Evolutionary conservation across 2,329 filamentous ascomycete genomes (phyloP), one percentile per base, ranked within the genome.

Genomic region (Botrytis aclada): DNA sequence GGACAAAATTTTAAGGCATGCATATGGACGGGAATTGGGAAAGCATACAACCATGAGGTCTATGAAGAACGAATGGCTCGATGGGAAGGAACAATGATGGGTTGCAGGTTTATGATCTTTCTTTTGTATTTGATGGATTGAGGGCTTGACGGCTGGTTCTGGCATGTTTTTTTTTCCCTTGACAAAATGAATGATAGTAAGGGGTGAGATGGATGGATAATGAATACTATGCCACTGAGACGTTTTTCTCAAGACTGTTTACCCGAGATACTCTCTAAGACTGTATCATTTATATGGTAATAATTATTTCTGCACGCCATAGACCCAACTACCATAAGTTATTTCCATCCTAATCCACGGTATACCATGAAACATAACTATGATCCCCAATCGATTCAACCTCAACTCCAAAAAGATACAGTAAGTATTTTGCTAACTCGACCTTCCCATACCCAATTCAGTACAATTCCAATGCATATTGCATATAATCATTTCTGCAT

Each of bases 401-500:
- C 12, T 34, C 34, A 47, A 54, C 64, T 51, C 47, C 34, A 54
- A n/a, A 25, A 29, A 54, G 14, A 25, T 56, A n/a, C 34, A 56
- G 14, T 25, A 56, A 41, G 34, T n/a, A 29, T 51, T 67, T 54
- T 41, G 45, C 41, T n/a, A 47, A 25, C 20, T 47, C 63, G 45
- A 43, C 63, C 14, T 32, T 63, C 20, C 43, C 63, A 47, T 45
- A 51, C 45, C 63, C 63, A 66, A 66, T 29, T 8, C 43, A 66
- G 47, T 66, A 20, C 65, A 56, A 56, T 56, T 32, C 65, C 47
- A 69, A 69, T 69, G 65, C 65, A 41, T 56, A 43, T 56, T 69
- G 65, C 65, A 25, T 56, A 41, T 56, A 56, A 69, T 56, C 18
- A 69, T 69, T 56, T 32, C 51, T 69, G 65, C 65, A 69, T 69